These are phyloP conservation scores for Bacterosira constricta DNA, from an alignment of 108 stramenopile genomes.

Conservation along the genomic window DNA sequence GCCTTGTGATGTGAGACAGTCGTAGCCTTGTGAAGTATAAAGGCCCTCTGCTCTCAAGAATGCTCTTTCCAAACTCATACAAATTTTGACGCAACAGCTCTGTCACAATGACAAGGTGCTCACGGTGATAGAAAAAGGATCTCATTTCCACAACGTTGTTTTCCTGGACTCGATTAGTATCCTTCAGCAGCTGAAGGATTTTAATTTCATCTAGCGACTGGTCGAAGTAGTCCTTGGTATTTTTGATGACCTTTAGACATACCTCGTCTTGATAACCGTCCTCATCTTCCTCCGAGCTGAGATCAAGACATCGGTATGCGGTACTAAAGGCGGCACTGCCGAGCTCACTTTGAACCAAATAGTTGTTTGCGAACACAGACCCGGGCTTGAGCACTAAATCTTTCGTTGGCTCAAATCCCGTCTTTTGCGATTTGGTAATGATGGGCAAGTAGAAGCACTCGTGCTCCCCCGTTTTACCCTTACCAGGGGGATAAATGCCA, in stretches of 20 bases:
- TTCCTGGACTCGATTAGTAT: constrained; percentile 79
- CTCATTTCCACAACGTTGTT: constrained; percentile 89
- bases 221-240: constrained; percentile 99
- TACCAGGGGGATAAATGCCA: constrained; percentile 67
- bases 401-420: constrained; percentile 90
- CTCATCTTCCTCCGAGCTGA: constrained; percentile 65
- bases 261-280: constrained; percentile 86
- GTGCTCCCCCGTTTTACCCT: constrained; percentile 75
- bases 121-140: constrained; percentile 96
- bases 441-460: constrained; percentile 85
- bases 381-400: constrained; percentile 81
- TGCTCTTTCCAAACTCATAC: constrained; percentile 93
- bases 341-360: constrained; percentile 88
- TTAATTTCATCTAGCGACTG: constrained; percentile 98
- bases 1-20: constrained; percentile 82
- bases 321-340: constrained; percentile 96
- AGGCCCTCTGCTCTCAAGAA: constrained; percentile 80
- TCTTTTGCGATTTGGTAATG: constrained; percentile 85
- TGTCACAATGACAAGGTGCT: constrained; percentile 97
- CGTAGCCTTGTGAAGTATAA: constrained; percentile 92
- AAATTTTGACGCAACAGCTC: constrained; percentile 96
- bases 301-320: constrained; percentile 91
- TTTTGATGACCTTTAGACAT: constrained; percentile 98
- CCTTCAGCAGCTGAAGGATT: constrained; percentile 87
- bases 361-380: constrained; percentile 89